Conservation (phyloP, 2,329 filamentous ascomycete genomes). For the Gyromitra esculenta region DNA sequence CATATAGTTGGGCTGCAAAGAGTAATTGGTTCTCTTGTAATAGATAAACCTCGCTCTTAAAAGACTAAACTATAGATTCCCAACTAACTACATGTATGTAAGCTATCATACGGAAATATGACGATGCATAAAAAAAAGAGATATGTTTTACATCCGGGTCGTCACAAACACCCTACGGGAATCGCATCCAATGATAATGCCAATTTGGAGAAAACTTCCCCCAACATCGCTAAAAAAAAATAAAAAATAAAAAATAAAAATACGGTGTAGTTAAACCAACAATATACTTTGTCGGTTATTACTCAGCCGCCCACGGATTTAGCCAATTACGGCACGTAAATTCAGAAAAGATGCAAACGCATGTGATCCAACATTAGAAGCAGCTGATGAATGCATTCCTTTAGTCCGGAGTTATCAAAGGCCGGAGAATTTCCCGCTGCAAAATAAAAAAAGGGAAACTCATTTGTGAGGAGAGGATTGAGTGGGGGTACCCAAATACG, state of each 20-base stretch:
- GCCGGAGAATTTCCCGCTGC: slow-evolving; percentile 46
- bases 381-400: slow-evolving; percentile 41
- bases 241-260: background rate
- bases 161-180: background rate
- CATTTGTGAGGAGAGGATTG: slow-evolving; percentile 34
- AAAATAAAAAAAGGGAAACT: slow-evolving; percentile 3
- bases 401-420: slow-evolving; percentile 30
- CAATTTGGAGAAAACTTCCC: slow-evolving; percentile 9
- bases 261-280: slow-evolving; percentile 14
- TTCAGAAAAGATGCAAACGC: slow-evolving; percentile 15
- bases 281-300: slow-evolving; percentile 32
- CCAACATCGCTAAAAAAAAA: background rate
- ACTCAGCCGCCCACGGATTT: slow-evolving; percentile 33
- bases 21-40: background rate
- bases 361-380: slow-evolving; percentile 46
- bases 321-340: slow-evolving; percentile 45
- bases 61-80: background rate
- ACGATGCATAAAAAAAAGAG: background rate
- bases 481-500: slow-evolving; percentile 45
- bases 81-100: background rate
- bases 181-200: slow-evolving; percentile 14
- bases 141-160: slow-evolving; percentile 5
- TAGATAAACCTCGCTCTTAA: background rate
- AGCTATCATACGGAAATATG: background rate
- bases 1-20: background rate